Evolutionary conservation across 1,139 yeast genomes (phyloP).

Genomic region (Arxiozyma slooffiae): DNA sequence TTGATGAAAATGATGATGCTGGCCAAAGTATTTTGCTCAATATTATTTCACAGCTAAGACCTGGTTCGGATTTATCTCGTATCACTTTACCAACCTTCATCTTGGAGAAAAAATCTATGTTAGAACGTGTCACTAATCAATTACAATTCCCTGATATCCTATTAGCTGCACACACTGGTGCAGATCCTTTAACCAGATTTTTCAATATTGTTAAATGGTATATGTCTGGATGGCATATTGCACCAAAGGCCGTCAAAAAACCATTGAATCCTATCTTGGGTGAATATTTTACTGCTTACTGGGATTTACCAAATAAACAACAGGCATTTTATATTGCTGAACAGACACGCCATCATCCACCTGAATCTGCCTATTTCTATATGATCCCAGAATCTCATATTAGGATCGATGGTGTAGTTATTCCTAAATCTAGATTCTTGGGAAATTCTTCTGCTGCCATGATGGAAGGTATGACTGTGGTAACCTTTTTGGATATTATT

Average conservation of each 20-base stretch:
- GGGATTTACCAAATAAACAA: constrained; percentile 70
- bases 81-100: constrained; percentile 93
- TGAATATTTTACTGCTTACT: constrained; percentile 79
- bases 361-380: constrained; percentile 88
- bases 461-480: constrained; percentile 82
- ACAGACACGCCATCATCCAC: constrained; percentile 98
- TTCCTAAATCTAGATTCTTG: constrained; percentile 78
- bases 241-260: constrained; percentile 95
- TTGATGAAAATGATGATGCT: constrained; percentile 85
- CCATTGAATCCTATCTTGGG: constrained; percentile 93
- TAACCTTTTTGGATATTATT: constrained; percentile 56
- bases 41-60: constrained; percentile 81
- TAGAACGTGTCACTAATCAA: constrained; percentile 87
- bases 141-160: constrained; percentile 73
- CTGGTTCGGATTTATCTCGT: constrained; percentile 81
- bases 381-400: constrained; percentile 71
- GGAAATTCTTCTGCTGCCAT: constrained; percentile 96
- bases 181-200: constrained; percentile 59
- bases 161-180: constrained; percentile 52
- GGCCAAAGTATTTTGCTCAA: constrained; percentile 80
- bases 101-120: constrained; percentile 88
- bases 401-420: constrained; percentile 78
- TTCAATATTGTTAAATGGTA: constrained; percentile 75
- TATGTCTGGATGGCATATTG: constrained; percentile 92
- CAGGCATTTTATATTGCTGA: constrained; percentile 81